Conservation (phyloP, 495 filamentous ascomycete species). For the Mytilinidion resinicola region DNA sequence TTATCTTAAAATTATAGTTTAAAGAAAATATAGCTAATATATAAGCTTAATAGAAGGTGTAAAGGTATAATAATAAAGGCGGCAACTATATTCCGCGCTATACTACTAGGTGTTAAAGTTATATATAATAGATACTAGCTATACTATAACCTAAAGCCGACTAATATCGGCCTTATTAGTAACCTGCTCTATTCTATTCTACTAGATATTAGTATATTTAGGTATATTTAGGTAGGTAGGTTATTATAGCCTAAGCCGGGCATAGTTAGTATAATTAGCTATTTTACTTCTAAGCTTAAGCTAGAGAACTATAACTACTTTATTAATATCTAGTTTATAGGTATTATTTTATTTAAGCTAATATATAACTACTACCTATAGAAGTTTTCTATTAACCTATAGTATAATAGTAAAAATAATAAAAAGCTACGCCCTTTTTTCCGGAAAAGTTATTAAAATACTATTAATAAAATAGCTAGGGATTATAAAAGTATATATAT, state of each 20-base stretch:
- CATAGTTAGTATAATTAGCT: conserved; percentile 13
- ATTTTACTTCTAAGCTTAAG: conserved; percentile 23
- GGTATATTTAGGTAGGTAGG: background rate
- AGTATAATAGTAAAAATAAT: background rate
- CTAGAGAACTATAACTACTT: conserved; percentile 11
- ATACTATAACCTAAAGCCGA: background rate
- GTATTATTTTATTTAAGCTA: conserved; percentile 14
- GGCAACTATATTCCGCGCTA: background rate
- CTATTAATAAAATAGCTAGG: conserved; percentile 5
- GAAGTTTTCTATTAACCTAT: conserved; percentile 12
- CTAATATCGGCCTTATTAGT: conserved; percentile 1
- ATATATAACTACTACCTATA: conserved; percentile 15
- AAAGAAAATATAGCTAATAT: background rate
- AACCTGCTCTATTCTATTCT: conserved; percentile 11
- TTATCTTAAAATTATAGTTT: background rate
- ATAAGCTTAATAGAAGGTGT: background rate
- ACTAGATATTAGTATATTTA: conserved; percentile 14
- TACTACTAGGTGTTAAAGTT: background rate
- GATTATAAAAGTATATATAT: background rate
- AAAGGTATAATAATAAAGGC: background rate
- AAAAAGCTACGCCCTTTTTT: conserved; percentile 4
- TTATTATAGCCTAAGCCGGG: conserved; percentile 13
- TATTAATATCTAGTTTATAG: conserved; percentile 22
- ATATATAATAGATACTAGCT: background rate
- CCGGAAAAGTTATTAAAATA: background rate